phyloP scores from a whole-genome alignment of 441 rosid species.

The Pelargonium fulgidum region DNA sequence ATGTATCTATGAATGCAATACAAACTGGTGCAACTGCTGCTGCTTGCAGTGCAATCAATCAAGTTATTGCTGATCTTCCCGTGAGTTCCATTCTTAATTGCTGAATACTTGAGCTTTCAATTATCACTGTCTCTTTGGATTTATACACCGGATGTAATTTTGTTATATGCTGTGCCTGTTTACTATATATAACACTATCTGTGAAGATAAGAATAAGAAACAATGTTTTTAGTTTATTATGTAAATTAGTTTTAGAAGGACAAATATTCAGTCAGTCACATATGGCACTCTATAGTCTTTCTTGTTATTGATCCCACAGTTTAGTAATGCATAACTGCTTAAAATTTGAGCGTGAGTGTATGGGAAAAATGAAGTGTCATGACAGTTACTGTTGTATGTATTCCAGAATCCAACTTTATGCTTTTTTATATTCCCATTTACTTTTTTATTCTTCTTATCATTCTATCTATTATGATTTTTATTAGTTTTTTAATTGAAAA shows the following conservation, averaged over 20 bases:
- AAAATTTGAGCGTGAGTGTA: background rate
- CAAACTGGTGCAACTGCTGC: conserved; percentile 97
- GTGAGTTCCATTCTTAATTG: conserved; percentile 44
- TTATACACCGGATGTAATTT: background rate
- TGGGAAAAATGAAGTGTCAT: background rate
- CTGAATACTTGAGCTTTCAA: conserved; percentile 3
- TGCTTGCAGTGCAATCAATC: conserved; percentile 82
- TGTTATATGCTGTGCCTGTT: background rate
- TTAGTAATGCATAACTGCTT: background rate
- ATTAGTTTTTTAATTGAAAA: background rate
- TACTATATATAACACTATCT: background rate
- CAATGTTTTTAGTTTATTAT: too few species aligned
- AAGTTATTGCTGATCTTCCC: conserved; percentile 85
- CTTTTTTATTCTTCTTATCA: too few species aligned
- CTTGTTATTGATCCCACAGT: background rate
- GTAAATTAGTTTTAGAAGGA: background rate
- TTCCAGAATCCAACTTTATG: background rate
- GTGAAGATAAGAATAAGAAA: background rate
- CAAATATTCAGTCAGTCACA: background rate
- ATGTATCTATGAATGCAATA: conserved; percentile 86
- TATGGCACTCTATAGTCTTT: background rate
- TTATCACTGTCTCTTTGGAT: background rate
- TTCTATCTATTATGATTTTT: too few species aligned
- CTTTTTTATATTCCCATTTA: background rate
- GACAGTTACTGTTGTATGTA: background rate